These are phyloP conservation scores for Aureobasidium pullulans DNA, from an alignment of 2,329 filamentous ascomycete genomes.

Conservation along the genomic window DNA sequence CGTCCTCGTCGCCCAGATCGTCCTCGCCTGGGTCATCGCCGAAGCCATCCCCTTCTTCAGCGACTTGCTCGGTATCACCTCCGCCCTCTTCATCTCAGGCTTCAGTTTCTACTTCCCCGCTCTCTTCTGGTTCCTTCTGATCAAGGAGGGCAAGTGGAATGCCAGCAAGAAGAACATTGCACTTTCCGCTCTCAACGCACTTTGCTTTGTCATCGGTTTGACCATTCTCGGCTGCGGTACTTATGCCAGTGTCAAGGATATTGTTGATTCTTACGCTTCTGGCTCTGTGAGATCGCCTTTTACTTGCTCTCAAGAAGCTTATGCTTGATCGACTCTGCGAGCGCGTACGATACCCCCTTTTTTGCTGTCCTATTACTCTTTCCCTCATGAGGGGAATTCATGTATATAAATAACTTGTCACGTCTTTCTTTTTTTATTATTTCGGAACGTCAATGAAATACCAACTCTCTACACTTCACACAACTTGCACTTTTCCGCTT, in stretches of 20 bases:
- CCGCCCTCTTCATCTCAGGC: slow-evolving; percentile 59
- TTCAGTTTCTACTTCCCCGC: slow-evolving; percentile 42
- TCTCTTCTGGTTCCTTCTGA: slow-evolving; percentile 36
- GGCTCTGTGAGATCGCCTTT: slow-evolving; percentile 35
- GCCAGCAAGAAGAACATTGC: slow-evolving; percentile 36
- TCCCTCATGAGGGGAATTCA: not conserved
- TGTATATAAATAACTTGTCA: not conserved
- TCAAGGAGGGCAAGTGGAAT: slow-evolving; percentile 43
- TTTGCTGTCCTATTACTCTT: not conserved
- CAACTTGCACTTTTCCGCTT: too few species aligned
- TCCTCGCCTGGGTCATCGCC: slow-evolving; percentile 61
- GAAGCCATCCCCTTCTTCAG: slow-evolving; percentile 67
- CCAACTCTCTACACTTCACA: too few species aligned
- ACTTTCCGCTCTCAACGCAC: slow-evolving; percentile 38
- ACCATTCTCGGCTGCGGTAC: slow-evolving; percentile 32
- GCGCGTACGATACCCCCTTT: too few species aligned
- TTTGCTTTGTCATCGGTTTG: slow-evolving; percentile 33
- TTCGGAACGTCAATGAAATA: too few species aligned
- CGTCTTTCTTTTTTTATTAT: too few species aligned
- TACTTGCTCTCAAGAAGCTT: slow-evolving; percentile 30
- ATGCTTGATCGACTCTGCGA: slow-evolving; percentile 19
- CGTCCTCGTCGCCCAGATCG: slow-evolving; percentile 51
- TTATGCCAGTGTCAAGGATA: slow-evolving; percentile 39
- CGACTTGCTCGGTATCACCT: slow-evolving; percentile 59
- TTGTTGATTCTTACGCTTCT: slow-evolving; percentile 32